phyloP scores from a whole-genome alignment of 805 yeast species.

The Ogataea pignaliae region DNA sequence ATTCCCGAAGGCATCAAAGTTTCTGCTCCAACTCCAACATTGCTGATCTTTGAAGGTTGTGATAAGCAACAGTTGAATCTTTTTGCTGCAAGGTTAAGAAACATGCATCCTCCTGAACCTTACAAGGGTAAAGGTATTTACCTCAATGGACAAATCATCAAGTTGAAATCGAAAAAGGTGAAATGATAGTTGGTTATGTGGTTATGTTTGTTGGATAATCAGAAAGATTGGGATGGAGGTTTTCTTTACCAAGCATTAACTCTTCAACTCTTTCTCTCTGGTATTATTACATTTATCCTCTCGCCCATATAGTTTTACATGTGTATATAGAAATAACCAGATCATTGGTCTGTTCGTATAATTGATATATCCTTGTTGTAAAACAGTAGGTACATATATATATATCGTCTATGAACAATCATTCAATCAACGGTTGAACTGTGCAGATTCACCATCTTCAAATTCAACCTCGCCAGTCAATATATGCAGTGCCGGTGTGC shows the following conservation, averaged over 20 bases:
- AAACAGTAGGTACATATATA: neutral
- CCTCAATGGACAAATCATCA: constrained; percentile 86
- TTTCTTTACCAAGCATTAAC: too few relatives aligned
- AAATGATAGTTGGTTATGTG: constrained; percentile 46
- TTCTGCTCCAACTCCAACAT: constrained; percentile 76
- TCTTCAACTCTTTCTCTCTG: too few relatives aligned
- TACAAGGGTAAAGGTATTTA: constrained; percentile 98
- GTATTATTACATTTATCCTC: too few relatives aligned
- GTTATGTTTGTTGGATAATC: too few relatives aligned
- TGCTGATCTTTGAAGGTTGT: constrained; percentile 79
- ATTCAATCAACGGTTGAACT: too few relatives aligned
- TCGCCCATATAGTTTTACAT: too few relatives aligned
- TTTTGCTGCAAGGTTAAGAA: constrained; percentile 85
- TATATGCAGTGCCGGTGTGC: too few relatives aligned
- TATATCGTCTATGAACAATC: too few relatives aligned
- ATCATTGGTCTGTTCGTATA: neutral
- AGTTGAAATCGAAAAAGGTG: constrained; percentile 87
- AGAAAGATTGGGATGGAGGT: too few relatives aligned
- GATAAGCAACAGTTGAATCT: constrained; percentile 83
- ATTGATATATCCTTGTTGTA: neutral
- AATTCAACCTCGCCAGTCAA: too few relatives aligned
- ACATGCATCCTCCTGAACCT: constrained; percentile 93
- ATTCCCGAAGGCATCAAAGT: constrained; percentile 78
- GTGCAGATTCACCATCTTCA: too few relatives aligned
- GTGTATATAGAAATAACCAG: neutral